Evolutionary conservation across 257 asterid genomes (phyloP), one percentile per base, ranked within the genome.

Genomic region (Nicotiana paniculata): DNA sequence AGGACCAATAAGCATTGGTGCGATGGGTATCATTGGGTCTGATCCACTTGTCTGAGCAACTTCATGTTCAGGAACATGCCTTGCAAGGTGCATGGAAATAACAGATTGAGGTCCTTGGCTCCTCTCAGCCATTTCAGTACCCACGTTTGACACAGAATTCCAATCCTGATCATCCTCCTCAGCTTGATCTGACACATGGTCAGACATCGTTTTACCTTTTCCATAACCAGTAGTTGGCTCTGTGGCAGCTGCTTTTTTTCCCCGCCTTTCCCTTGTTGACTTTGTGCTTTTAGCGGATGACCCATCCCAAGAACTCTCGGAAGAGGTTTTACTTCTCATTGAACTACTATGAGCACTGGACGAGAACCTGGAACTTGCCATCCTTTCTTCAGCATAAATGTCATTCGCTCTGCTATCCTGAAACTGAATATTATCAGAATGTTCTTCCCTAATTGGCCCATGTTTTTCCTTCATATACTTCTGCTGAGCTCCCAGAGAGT

Each of bases 1-100:
- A 69, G 93, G 90, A 64, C 91, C 91, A 75, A 93, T 87, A 61
- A 93, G 88, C 97, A 96, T 91, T 18, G 98, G 98, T 63, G 92
- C 85, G 85, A 89, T 90, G 79, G 99, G 91, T 32, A 86, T 84
- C 87, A 86, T 77, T 15, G 97, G 87, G 32, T 94, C 99, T 58
- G 96, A 88, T 80, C 93, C 96, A 87, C 92, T 93, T 33, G 95
- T 84, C 88, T 96, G 97, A 83, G 93, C 92, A 87, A 82, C 79
- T 80, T 93, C 97, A 85, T 88, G 88, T 62, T 89, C 90, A 77
- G 97, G 81, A 57, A 84, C 78, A 84, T 90, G 91, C 88, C 88
- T 59, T 64, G 93, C 90, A 77, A 85, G 87, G 86, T 88, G 93
- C 84, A 86, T 77, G 59, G 94, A 77, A 85, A 91, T 79, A 85